Evolutionary conservation across 805 yeast genomes (phyloP).

Genomic region (Debaryomyces tyrocola): DNA sequence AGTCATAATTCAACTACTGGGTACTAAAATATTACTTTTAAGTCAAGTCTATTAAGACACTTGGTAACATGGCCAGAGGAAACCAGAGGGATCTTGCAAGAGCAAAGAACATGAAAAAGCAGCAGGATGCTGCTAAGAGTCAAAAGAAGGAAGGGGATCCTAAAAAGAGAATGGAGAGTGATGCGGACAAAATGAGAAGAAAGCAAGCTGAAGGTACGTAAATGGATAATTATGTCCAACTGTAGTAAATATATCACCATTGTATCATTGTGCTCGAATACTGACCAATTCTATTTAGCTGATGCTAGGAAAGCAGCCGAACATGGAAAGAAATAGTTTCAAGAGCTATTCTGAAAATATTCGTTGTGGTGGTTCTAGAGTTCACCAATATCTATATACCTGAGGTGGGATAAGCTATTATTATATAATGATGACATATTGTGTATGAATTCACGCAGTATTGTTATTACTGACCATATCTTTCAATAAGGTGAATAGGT

Average conservation of each 20-base stretch:
- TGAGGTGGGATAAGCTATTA: no score
- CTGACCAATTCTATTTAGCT: slow-evolving; percentile 27
- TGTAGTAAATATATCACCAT: not conserved
- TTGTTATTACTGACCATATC: no score
- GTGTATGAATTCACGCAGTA: no score
- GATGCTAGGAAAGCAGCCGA: slow-evolving; percentile 50
- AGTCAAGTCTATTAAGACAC: not conserved
- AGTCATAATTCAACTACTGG: not conserved
- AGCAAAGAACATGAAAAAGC: slow-evolving; percentile 82
- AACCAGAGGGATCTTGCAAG: slow-evolving; percentile 95
- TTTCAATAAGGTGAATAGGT: no score
- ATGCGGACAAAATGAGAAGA: slow-evolving; percentile 86
- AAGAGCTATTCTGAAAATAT: no score
- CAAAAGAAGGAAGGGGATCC: slow-evolving; percentile 80
- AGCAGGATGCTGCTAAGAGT: slow-evolving; percentile 56
- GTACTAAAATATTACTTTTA: not conserved
- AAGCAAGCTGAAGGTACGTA: slow-evolving; percentile 81
- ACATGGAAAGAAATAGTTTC: slow-evolving; percentile 2
- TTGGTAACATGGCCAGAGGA: slow-evolving; percentile 78
- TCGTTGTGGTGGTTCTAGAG: no score
- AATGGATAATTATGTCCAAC: not conserved
- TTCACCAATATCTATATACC: no score
- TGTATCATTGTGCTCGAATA: not conserved
- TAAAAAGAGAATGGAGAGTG: slow-evolving; percentile 77
- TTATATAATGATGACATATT: no score